phyloP scores from a whole-genome alignment of 2,329 filamentous ascomycete genomes.

The Claviceps cyperi region DNA sequence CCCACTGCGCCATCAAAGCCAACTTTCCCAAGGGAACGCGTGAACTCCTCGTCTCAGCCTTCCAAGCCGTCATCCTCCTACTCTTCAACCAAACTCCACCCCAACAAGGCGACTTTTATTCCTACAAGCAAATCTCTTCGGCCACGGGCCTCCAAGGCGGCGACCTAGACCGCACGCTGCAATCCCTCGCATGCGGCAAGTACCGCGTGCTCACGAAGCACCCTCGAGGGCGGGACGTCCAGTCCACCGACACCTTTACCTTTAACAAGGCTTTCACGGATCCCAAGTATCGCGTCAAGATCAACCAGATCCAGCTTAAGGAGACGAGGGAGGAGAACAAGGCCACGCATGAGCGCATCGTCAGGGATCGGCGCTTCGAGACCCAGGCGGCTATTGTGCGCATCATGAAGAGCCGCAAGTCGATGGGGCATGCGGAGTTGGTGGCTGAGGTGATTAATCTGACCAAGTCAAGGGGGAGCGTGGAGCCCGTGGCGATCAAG shows the following conservation, averaged over 20 bases:
- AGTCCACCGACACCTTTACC: slow-evolving; percentile 64
- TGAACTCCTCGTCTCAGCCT: slow-evolving; percentile 80
- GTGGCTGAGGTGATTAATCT: slow-evolving; percentile 86
- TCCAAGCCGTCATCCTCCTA: slow-evolving; percentile 80
- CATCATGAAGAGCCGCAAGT: neutral
- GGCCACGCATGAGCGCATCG: slow-evolving; percentile 80
- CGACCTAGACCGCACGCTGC: slow-evolving; percentile 79
- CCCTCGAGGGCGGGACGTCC: slow-evolving; percentile 72
- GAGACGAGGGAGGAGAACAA: slow-evolving; percentile 93
- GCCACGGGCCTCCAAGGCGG: slow-evolving; percentile 60
- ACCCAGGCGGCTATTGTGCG: slow-evolving; percentile 88
- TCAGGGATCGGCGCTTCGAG: slow-evolving; percentile 83
- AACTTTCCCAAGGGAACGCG: slow-evolving; percentile 68
- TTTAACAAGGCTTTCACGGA: slow-evolving; percentile 68
- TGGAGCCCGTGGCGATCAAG: slow-evolving; percentile 84
- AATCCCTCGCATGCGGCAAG: slow-evolving; percentile 88
- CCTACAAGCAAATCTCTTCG: slow-evolving; percentile 61
- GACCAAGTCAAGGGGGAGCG: slow-evolving; percentile 71
- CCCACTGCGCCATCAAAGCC: slow-evolving; percentile 75
- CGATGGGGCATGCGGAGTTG: slow-evolving; percentile 64
- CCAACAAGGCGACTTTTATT: slow-evolving; percentile 50
- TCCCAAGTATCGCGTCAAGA: slow-evolving; percentile 82
- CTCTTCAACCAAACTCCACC: slow-evolving; percentile 62
- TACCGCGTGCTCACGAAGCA: slow-evolving; percentile 71
- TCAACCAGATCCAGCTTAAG: slow-evolving; percentile 96